Evolutionary conservation across 768 basidiomycete species (phyloP).

Genomic region (Phaeotremella fagi): DNA sequence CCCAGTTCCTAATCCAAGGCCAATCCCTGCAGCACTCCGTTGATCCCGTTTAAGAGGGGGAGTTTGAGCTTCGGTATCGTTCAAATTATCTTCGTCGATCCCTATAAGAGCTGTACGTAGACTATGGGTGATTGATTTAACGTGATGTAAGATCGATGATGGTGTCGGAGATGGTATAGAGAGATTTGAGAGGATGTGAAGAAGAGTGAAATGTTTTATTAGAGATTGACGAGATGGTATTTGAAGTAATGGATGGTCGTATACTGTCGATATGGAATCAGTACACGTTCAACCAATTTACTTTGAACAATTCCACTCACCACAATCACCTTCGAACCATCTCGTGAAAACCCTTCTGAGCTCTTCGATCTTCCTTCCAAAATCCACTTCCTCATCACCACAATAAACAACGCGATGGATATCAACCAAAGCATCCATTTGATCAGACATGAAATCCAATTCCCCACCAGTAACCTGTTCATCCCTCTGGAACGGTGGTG

Average conservation of each 20-base stretch:
- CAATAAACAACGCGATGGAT: conserved; percentile 40
- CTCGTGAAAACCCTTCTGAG: conserved; percentile 22
- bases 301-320: conserved; percentile 14
- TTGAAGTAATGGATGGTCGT: conserved; percentile 31
- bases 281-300: not conserved
- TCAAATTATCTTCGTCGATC: conserved; percentile 15
- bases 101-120: not conserved
- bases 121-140: not conserved
- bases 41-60: not conserved
- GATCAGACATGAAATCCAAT: too few relatives aligned
- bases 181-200: conserved; percentile 21
- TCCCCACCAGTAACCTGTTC: too few relatives aligned
- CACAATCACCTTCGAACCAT: conserved; percentile 37
- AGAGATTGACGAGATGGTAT: conserved; percentile 17
- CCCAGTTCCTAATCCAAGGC: not conserved
- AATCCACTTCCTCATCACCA: conserved; percentile 13
- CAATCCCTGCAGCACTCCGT: conserved; percentile 1
- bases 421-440: conserved; percentile 37
- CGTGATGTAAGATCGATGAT: conserved; percentile 3
- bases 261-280: too few relatives aligned
- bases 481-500: not conserved
- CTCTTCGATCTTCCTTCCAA: conserved; percentile 7
- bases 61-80: not conserved
- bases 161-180: conserved; percentile 26
- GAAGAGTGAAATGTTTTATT: conserved; percentile 26